Conservation (phyloP, 1,284 basidiomycete species). For the Papiliotrema fonsecae region DNA sequence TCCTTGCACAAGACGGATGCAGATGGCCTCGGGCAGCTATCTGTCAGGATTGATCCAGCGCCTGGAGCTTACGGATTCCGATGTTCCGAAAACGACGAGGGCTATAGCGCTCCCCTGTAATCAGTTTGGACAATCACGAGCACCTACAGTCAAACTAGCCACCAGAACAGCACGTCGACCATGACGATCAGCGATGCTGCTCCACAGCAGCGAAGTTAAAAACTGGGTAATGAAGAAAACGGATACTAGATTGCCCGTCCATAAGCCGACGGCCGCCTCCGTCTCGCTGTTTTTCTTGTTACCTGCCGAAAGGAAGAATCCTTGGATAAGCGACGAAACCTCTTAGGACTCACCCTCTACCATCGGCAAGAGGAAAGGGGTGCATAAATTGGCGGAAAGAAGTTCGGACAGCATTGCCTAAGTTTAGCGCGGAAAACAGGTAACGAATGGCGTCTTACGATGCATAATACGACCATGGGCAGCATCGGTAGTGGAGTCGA, state of each 20-base stretch:
- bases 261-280: constrained; percentile 45
- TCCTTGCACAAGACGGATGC: constrained; percentile 85
- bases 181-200: constrained; percentile 86
- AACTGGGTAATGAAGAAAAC: constrained; percentile 60
- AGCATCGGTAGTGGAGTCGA: constrained; percentile 75
- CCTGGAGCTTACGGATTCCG: constrained; percentile 54
- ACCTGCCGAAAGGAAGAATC: constrained; percentile 36
- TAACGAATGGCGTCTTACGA: constrained; percentile 55
- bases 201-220: constrained; percentile 87
- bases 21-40: constrained; percentile 71
- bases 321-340: constrained; percentile 9
- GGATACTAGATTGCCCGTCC: constrained; percentile 50
- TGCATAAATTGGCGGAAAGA: constrained; percentile 81
- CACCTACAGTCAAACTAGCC: constrained; percentile 76
- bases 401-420: constrained; percentile 92
- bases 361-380: constrained; percentile 87
- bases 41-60: background rate
- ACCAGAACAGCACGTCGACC: constrained; percentile 80
- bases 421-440: constrained; percentile 1
- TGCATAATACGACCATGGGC: constrained; percentile 85
- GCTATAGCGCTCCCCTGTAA: constrained; percentile 41
- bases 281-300: constrained; percentile 34
- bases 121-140: constrained; percentile 29
- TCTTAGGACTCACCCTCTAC: constrained; percentile 62
- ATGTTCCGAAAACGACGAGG: constrained; percentile 77